Evolutionary conservation across 371 early-diverging fungal species (phyloP), one percentile per base, ranked within the genome.

Genomic region (Nematocida displodere): DNA sequence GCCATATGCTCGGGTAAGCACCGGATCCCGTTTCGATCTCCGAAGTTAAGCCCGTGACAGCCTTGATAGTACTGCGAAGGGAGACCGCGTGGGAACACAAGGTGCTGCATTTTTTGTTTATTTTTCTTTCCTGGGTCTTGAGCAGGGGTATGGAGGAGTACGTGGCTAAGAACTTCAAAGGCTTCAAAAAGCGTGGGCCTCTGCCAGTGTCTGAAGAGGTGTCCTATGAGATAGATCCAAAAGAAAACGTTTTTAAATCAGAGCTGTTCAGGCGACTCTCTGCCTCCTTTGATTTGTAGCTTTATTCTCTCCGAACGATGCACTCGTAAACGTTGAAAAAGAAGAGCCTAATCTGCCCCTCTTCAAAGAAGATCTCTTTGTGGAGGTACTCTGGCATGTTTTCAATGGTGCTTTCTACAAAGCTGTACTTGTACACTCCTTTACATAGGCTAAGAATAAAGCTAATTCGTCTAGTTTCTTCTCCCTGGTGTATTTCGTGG

Each of bases 301-400:
- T 55, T 66, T 56, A 54, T 54, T 66, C 66, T 2, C 34, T 34
- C 39, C 39, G 54, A 3, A 54, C 56, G n/a, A 67, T 54, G 31
- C 54, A 54, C 33, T 67, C 59, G 58, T 67, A 67, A 13, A 80
- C 66, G 39, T 78, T 80, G 61, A 76, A 80, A 66, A 80, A 80
- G 58, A 80, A 80, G 17, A 64, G 56, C 26, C 67, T 56, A 40
- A 80, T 29, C 53, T 80, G 78, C 15, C 49, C 49, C 40, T 68
- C 50, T 11, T 65, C 67, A 53, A 80, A 80, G 36, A 65, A 64
- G 31, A 80, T 80, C 28, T 76, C 76, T 40, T 78, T 71, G 11
- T 54, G 37, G 8, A 80, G 55, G 31, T 64, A 75, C 17, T 66
- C 77, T 5, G 79, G 77, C 11, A 78, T 48, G 15, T 68, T 75